phyloP scores from a whole-genome alignment of 2,329 filamentous ascomycete genomes.

The Xylariaceae sp. region DNA sequence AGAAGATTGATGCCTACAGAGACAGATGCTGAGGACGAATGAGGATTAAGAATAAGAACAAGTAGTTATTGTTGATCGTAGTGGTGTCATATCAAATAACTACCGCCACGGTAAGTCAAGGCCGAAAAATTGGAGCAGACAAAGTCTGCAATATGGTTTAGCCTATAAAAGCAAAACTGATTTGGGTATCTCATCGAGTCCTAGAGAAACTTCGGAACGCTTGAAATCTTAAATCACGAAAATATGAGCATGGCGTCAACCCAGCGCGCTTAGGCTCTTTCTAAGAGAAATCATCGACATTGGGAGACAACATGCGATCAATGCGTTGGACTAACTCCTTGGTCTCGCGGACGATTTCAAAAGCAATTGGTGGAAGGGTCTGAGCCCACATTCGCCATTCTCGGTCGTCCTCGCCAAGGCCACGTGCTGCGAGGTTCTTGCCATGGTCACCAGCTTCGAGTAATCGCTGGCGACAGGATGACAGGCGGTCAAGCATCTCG shows the following conservation, averaged over 20 bases:
- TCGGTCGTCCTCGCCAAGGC: conserved; percentile 56
- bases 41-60: conserved; percentile 22
- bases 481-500: conserved; percentile 62
- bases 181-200: conserved; percentile 28
- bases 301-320: conserved; percentile 45
- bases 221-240: conserved; percentile 26
- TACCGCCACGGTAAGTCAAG: conserved; percentile 6
- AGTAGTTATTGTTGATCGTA: conserved; percentile 19
- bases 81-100: conserved; percentile 12
- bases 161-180: conserved; percentile 19
- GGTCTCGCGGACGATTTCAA: conserved; percentile 81
- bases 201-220: conserved; percentile 15
- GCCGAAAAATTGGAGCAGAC: conserved; percentile 1
- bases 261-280: conserved; percentile 26
- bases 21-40: conserved; percentile 4
- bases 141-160: not conserved
- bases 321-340: conserved; percentile 71
- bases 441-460: conserved; percentile 68
- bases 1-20: conserved; percentile 3
- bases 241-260: conserved; percentile 30
- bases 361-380: conserved; percentile 81
- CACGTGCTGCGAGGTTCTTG: conserved; percentile 60
- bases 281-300: conserved; percentile 54
- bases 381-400: conserved; percentile 70
- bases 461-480: conserved; percentile 68